Conservation (phyloP, 179 eudicot species). For the Amaranthus tricolor region DNA sequence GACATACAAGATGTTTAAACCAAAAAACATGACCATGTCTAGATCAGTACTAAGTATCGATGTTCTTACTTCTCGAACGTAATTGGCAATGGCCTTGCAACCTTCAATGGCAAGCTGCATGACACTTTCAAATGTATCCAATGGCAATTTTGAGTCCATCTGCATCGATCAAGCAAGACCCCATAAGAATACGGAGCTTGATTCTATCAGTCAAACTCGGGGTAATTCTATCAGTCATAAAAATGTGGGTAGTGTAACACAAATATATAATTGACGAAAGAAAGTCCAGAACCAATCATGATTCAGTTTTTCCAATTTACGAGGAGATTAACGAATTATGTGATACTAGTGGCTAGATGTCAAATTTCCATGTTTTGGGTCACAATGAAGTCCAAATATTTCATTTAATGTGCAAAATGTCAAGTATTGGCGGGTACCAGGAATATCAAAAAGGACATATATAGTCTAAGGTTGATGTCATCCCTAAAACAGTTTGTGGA, state of each 20-base stretch:
- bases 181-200: neutral
- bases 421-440: neutral
- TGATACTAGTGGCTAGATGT: too few relatives aligned
- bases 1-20: neutral
- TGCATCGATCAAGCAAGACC: slow-evolving; percentile 24
- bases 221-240: neutral
- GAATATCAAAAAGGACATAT: neutral
- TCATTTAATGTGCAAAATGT: neutral
- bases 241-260: neutral
- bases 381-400: neutral
- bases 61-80: slow-evolving; percentile 74
- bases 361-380: too few relatives aligned
- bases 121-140: slow-evolving; percentile 80
- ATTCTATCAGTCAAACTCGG: neutral
- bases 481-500: neutral
- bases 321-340: too few relatives aligned
- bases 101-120: slow-evolving; percentile 95
- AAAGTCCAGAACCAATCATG: neutral
- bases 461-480: too few relatives aligned
- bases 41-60: too few relatives aligned
- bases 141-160: slow-evolving; percentile 89
- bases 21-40: neutral
- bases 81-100: slow-evolving; percentile 88
- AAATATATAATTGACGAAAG: too few relatives aligned
- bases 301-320: neutral